These are phyloP conservation scores for Solanum habrochaites DNA, from an alignment of 257 asterid genomes.

Conservation along the genomic window DNA sequence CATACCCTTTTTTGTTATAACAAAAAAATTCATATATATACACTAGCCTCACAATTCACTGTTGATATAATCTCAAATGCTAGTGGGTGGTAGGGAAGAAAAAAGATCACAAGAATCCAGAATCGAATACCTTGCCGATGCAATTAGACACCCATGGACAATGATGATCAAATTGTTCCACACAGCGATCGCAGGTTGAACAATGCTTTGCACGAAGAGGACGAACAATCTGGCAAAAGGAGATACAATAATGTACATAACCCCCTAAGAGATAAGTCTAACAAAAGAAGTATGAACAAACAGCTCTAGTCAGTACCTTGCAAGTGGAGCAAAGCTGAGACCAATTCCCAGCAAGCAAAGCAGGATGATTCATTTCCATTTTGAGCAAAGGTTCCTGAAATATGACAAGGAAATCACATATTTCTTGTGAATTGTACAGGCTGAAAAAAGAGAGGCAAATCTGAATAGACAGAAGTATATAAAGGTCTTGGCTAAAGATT, in stretches of 20 bases:
- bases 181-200: slow-evolving; percentile 98
- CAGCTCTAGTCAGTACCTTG: slow-evolving; percentile 44
- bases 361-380: slow-evolving; percentile 74
- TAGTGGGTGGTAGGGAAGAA: not conserved
- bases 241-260: slow-evolving; percentile 7
- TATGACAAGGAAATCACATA: not conserved
- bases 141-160: slow-evolving; percentile 99
- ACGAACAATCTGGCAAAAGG: slow-evolving; percentile 70
- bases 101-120: not conserved
- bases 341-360: slow-evolving; percentile 93
- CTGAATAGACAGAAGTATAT: not conserved
- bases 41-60: not conserved
- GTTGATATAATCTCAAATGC: not conserved
- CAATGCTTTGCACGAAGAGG: slow-evolving; percentile 99
- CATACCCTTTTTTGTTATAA: not conserved
- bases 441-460: not conserved
- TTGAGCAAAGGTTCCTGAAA: slow-evolving; percentile 83
- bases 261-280: not conserved
- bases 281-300: not conserved
- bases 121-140: slow-evolving; percentile 82
- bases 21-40: not conserved
- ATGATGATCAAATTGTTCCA: slow-evolving; percentile 98
- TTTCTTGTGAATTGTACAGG: not conserved
- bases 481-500: not conserved
- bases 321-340: slow-evolving; percentile 98